These are phyloP conservation scores for Pichia sp. DNA, from an alignment of 1,139 yeast species.

Conservation along the genomic window DNA sequence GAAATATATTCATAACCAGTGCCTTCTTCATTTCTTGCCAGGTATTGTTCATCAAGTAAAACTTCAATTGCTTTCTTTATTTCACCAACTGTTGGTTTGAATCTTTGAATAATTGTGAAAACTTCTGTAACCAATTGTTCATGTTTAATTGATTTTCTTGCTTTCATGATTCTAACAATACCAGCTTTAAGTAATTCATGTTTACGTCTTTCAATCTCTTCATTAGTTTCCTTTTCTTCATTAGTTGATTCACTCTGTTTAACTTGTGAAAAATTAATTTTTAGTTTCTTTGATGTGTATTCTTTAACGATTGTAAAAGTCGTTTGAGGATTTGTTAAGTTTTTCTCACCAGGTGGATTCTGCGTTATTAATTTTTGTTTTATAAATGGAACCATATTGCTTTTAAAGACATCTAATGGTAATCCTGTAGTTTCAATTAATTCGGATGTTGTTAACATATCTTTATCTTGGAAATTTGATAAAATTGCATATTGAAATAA, in stretches of 20 bases:
- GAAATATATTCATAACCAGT: constrained; percentile 69
- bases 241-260: constrained; percentile 62
- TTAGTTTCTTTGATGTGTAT: constrained; percentile 77
- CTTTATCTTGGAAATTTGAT: constrained; percentile 66
- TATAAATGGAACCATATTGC: constrained; percentile 71
- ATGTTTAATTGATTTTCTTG: constrained; percentile 74
- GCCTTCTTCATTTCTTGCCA: constrained; percentile 71
- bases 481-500: constrained; percentile 83
- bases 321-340: constrained; percentile 47
- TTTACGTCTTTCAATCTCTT: constrained; percentile 83
- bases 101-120: constrained; percentile 79
- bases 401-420: constrained; percentile 58
- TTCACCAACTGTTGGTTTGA: constrained; percentile 79
- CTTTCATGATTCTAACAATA: constrained; percentile 95
- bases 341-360: constrained; percentile 49
- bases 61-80: constrained; percentile 83
- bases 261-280: constrained; percentile 78
- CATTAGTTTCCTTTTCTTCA: constrained; percentile 77
- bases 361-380: constrained; percentile 73
- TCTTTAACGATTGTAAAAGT: constrained; percentile 68
- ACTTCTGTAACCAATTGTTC: constrained; percentile 83
- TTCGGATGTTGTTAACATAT: constrained; percentile 53
- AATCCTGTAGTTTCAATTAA: constrained; percentile 65
- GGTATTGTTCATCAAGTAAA: constrained; percentile 79
- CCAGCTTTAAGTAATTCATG: constrained; percentile 85